Percentiles rank a stretch among this genome's conserved stretches.
Evolutionary conservation across 1,284 basidiomycete species (phyloP).

Genomic region (Bondarzewia mesenterica): DNA sequence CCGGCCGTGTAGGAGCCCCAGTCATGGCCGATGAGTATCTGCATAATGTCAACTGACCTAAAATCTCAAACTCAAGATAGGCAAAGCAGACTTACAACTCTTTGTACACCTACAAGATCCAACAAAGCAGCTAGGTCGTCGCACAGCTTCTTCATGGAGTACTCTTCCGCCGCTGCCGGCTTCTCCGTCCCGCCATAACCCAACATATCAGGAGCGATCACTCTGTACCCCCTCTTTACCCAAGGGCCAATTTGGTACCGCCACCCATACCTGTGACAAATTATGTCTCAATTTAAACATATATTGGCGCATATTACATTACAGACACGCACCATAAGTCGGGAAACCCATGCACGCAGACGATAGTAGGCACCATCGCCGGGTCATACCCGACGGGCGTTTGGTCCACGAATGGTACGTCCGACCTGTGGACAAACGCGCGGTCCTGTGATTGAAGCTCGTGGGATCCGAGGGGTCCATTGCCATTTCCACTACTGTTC

Average conservation of each 20-base stretch:
- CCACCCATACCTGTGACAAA: conserved; percentile 53
- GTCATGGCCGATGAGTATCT: conserved; percentile 67
- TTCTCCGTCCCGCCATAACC: conserved; percentile 66
- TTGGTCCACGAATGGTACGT: conserved; percentile 66
- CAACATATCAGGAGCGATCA: conserved; percentile 64
- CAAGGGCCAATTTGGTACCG: conserved; percentile 61
- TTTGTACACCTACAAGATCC: conserved; percentile 40
- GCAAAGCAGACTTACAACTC: conserved; percentile 35
- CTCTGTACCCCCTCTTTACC: conserved; percentile 54
- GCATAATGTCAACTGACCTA: not conserved
- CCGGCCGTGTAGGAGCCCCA: conserved; percentile 58
- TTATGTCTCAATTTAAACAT: not conserved
- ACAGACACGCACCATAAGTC: conserved; percentile 43
- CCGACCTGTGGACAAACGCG: conserved; percentile 44
- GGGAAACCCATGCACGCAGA: conserved; percentile 72
- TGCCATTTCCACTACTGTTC: not conserved
- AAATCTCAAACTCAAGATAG: conserved; percentile 4
- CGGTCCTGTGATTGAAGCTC: conserved; percentile 44
- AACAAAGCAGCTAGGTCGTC: conserved; percentile 57
- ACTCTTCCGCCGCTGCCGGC: conserved; percentile 43
- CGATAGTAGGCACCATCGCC: conserved; percentile 36
- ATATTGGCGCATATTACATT: not conserved
- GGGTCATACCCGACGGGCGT: conserved; percentile 34
- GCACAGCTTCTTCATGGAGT: conserved; percentile 50
- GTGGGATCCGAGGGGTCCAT: conserved; percentile 44